Base-by-base conservation (phyloP, 495 filamentous ascomycete species). In the Podospora conica region DNA sequence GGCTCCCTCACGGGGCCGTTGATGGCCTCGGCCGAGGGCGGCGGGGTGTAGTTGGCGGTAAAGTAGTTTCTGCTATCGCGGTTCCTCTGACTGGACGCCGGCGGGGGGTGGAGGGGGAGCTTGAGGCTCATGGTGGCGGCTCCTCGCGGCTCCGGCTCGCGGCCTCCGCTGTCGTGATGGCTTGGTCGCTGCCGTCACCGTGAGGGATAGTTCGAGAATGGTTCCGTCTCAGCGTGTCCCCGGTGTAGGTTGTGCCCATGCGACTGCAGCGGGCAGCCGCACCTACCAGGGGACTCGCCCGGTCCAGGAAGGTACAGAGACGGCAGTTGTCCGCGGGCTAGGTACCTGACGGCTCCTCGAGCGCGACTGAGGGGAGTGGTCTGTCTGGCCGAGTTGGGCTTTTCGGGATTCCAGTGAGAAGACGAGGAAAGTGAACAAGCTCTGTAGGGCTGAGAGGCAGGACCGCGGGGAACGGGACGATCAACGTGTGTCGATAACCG, bases 31-130 rank as follows among this genome's bases (percentile, higher is more conserved):
- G 81, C 78, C 8, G 79, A 82, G 4, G 81, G 77, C 10, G 80
- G 77, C 55, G 84, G 77, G 7, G 80, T 83, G 55, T 81, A 78
- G 66, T 29, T 68, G 62, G 75, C 79, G 66, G 77, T 81, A 70
- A 83, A 84, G 68, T 83, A 82, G 70, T 79, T 81, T 69, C 83
- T 78, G 69, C 82, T 85, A 55, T 82, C 81, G 66, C 82, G 81
- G 67, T 85, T 85, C 68, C 84, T 72, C 68, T 74, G 66, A 66
- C 79, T 83, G 28, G 79, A 65, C 33, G 78, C 75, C 31, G 78
- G 55, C 58, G 33, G 57, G 61, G 79, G 40, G 6, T 48, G 79
- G 58, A 84, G 69, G 33, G 83, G 83, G 53, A 84, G 76, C 58
- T 78, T 80, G 73, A 85, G 71, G 69, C 78, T 84, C 83, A 76